Conservation (phyloP, 2,329 filamentous ascomycete genomes). For the Penicillium sp. region DNA sequence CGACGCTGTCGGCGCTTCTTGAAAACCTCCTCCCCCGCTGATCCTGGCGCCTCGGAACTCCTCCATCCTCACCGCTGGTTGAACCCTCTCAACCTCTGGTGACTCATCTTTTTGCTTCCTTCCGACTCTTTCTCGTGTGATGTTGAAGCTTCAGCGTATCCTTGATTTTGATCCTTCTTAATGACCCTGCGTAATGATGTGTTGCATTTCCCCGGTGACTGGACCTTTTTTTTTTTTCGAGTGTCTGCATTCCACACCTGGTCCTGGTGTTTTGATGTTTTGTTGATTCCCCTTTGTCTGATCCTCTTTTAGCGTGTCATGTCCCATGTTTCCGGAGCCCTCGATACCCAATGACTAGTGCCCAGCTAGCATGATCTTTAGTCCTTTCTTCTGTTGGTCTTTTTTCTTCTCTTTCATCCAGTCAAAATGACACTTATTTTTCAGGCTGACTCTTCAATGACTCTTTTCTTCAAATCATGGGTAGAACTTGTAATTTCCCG, state of each 20-base stretch:
- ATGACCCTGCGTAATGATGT: conserved; percentile 10
- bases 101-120: conserved; percentile 6
- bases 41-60: not conserved
- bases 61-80: conserved; percentile 12
- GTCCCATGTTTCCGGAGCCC: not conserved
- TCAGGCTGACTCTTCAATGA: too few relatives aligned
- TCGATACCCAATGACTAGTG: conserved; percentile 13
- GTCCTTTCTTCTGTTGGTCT: not conserved
- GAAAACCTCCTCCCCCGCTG: conserved; percentile 8
- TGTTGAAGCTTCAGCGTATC: conserved; percentile 2
- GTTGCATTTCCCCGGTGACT: conserved; percentile 8
- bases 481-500: conserved; percentile 10
- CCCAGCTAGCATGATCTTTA: too few relatives aligned
- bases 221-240: not conserved
- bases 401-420: not conserved
- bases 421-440: too few relatives aligned
- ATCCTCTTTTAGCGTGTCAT: conserved; percentile 11
- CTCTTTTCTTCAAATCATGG: not conserved
- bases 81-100: conserved; percentile 1
- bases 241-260: not conserved
- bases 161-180: conserved; percentile 1
- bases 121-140: conserved; percentile 5
- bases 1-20: conserved; percentile 19
- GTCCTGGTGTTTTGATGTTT: not conserved
- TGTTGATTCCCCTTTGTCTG: not conserved